phyloP scores from a whole-genome alignment of 2,329 filamentous ascomycete genomes.

The Pseudohalonectria lignicola region DNA sequence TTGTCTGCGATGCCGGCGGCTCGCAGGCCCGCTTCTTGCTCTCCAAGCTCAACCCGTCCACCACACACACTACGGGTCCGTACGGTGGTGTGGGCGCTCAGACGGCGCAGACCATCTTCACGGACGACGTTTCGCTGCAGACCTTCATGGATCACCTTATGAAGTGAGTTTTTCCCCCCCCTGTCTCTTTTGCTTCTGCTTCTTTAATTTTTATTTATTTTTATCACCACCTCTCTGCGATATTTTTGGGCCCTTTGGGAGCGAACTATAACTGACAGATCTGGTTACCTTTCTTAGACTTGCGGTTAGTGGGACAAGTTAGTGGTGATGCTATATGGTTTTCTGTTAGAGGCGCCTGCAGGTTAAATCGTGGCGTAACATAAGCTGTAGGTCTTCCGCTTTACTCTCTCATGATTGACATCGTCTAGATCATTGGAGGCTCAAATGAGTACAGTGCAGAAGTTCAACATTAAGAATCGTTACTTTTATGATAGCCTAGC shows the following conservation, averaged over 20 bases:
- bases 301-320: constrained; percentile 53
- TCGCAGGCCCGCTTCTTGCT: constrained; percentile 95
- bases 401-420: no score
- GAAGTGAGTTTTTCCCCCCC: constrained; percentile 56
- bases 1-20: constrained; percentile 96
- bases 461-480: no score
- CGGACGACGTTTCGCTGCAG: constrained; percentile 93
- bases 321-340: no score
- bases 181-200: neutral
- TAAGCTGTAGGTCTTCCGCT: no score
- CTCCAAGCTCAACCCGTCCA: constrained; percentile 94
- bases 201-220: no score
- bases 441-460: no score
- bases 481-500: no score
- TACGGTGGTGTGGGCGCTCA: constrained; percentile 81
- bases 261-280: constrained; percentile 6
- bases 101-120: constrained; percentile 96
- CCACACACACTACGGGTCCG: constrained; percentile 85
- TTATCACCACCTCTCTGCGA: neutral
- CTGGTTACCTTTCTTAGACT: constrained; percentile 24
- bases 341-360: no score
- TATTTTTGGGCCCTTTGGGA: neutral
- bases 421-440: no score
- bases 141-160: constrained; percentile 99
- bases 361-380: no score